phyloP scores from a whole-genome alignment of 441 rosid genomes.

The Hura crepitans region DNA sequence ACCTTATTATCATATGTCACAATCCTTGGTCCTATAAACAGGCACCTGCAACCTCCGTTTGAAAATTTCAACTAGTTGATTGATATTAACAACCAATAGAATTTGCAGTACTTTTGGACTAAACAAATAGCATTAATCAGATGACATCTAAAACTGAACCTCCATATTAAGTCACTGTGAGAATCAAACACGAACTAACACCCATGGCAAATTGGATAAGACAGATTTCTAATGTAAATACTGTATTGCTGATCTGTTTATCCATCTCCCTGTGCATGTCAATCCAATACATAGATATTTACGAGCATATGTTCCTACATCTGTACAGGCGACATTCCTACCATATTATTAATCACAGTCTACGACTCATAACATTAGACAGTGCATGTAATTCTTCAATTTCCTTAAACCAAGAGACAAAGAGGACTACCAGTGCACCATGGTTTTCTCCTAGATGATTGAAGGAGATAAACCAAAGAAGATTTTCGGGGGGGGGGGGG shows the following conservation, averaged over 20 bases:
- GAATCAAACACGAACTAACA: not conserved
- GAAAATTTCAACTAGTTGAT: not conserved
- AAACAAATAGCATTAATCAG: not conserved
- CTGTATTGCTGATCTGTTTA: not conserved
- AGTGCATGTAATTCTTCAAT: not conserved
- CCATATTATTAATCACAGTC: too few relatives aligned
- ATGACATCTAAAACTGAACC: conserved; percentile 2
- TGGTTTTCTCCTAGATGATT: too few relatives aligned
- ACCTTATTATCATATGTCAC: not conserved
- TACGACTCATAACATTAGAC: too few relatives aligned
- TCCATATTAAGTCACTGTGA: not conserved
- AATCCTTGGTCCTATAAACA: not conserved
- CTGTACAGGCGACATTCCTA: too few relatives aligned
- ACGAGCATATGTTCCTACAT: not conserved
- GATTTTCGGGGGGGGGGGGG: too few relatives aligned
- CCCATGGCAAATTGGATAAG: not conserved
- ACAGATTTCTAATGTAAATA: not conserved
- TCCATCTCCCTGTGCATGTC: not conserved
- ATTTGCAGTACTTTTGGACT: not conserved
- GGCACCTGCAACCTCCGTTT: not conserved
- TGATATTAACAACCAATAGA: not conserved
- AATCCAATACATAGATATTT: too few relatives aligned
- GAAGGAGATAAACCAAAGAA: too few relatives aligned
- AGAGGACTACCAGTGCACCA: not conserved
- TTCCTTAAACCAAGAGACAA: not conserved